These are phyloP conservation scores for Hansenula lynferdii DNA, from an alignment of 1,139 yeast species.

Conservation along the genomic window DNA sequence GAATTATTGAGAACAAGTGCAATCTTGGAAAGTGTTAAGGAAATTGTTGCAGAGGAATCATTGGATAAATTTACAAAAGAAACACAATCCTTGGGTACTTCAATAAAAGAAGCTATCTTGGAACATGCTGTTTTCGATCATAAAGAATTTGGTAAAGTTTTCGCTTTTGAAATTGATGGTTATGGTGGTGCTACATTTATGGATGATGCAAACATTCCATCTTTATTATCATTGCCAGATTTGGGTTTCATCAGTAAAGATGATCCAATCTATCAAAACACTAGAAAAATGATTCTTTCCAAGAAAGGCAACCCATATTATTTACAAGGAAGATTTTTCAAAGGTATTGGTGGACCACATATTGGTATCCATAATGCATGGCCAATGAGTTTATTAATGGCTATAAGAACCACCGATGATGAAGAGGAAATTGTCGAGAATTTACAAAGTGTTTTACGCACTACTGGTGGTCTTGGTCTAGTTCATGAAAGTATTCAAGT, in stretches of 20 bases:
- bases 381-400: constrained; percentile 82
- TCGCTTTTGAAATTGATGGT: constrained; percentile 89
- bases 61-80: constrained; percentile 20
- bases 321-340: constrained; percentile 53
- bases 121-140: constrained; percentile 63
- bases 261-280: constrained; percentile 67
- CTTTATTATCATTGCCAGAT: constrained; percentile 76
- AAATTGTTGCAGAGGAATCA: constrained; percentile 5
- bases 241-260: constrained; percentile 54
- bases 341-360: constrained; percentile 91
- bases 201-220: constrained; percentile 93
- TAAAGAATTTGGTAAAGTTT: constrained; percentile 67
- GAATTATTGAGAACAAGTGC: constrained; percentile 34
- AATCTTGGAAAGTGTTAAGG: constrained; percentile 15
- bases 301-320: constrained; percentile 76
- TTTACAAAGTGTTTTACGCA: constrained; percentile 47
- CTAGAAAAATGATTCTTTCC: constrained; percentile 70
- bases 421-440: constrained; percentile 58
- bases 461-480: constrained; percentile 71
- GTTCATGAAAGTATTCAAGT: constrained; percentile 85
- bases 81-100: constrained; percentile 34
- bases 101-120: constrained; percentile 53
- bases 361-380: constrained; percentile 78
- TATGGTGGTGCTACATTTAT: constrained; percentile 68
- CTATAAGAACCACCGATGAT: constrained; percentile 69